Evolutionary conservation across 257 asterid species (phyloP).

Genomic region (Cinchona pubescens): DNA sequence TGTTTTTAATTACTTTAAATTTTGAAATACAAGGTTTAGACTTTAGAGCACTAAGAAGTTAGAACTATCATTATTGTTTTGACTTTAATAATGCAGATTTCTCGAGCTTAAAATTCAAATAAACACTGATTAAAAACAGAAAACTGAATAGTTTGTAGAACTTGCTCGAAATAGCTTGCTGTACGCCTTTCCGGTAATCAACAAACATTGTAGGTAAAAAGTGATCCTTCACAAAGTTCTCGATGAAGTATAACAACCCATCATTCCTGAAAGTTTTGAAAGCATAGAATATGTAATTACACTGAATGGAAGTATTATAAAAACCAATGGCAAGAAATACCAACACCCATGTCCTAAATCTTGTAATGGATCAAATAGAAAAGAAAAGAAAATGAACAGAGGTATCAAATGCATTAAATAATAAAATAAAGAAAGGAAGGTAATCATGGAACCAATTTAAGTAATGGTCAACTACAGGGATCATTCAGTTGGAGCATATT

Average conservation of each 20-base stretch:
- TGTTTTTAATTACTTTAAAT: neutral
- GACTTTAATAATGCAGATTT: neutral
- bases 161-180: conserved; percentile 99
- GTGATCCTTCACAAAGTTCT: conserved; percentile 98
- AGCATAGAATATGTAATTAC: conserved; percentile 1
- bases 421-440: neutral
- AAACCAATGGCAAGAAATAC: conserved; percentile 2
- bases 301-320: neutral
- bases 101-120: neutral
- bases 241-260: conserved; percentile 87
- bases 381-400: neutral
- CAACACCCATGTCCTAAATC: neutral
- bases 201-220: conserved; percentile 97
- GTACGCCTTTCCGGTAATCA: conserved; percentile 96
- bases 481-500: neutral
- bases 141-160: conserved; percentile 28
- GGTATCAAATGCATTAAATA: neutral
- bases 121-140: neutral
- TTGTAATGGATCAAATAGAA: neutral
- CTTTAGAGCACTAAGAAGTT: too few relatives aligned
- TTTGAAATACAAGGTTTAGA: neutral
- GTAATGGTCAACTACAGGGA: neutral
- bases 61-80: neutral
- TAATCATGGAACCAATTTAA: neutral
- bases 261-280: conserved; percentile 71